A percentile compares a stretch with the other conserved stretches of the same genome.
Conservation (phyloP, 345 rosid species). For the Citrus unshiu region DNA sequence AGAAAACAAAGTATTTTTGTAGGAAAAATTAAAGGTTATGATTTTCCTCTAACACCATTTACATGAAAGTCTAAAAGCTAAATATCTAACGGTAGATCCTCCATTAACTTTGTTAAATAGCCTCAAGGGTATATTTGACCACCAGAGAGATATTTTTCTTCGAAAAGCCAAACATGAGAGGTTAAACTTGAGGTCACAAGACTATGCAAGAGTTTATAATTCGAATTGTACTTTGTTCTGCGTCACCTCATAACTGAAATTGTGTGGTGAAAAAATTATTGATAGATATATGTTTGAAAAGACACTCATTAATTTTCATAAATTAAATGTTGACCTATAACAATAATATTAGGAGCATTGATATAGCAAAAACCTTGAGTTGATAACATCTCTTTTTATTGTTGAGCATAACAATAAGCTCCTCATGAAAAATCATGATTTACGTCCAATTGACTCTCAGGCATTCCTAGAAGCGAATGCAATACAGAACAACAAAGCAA, state of each 20-base stretch:
- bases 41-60: neutral
- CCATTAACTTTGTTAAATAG: too few relatives aligned
- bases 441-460: neutral
- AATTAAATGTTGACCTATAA: too few relatives aligned
- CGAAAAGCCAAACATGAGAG: neutral
- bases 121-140: too few relatives aligned
- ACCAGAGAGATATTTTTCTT: too few relatives aligned
- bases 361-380: neutral
- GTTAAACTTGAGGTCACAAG: neutral
- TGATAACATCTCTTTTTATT: neutral
- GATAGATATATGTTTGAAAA: neutral
- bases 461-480: neutral
- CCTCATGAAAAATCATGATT: too few relatives aligned
- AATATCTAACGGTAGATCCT: too few relatives aligned
- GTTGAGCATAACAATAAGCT: neutral
- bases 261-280: neutral
- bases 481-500: neutral
- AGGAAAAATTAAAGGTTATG: neutral
- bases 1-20: neutral
- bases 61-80: too few relatives aligned
- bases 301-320: neutral
- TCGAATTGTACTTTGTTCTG: neutral
- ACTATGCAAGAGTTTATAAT: neutral
- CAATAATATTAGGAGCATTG: neutral
- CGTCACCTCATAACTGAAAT: neutral